These are phyloP conservation scores for Boletus rubropictus DNA, from an alignment of 768 basidiomycete genomes.

Conservation along the genomic window DNA sequence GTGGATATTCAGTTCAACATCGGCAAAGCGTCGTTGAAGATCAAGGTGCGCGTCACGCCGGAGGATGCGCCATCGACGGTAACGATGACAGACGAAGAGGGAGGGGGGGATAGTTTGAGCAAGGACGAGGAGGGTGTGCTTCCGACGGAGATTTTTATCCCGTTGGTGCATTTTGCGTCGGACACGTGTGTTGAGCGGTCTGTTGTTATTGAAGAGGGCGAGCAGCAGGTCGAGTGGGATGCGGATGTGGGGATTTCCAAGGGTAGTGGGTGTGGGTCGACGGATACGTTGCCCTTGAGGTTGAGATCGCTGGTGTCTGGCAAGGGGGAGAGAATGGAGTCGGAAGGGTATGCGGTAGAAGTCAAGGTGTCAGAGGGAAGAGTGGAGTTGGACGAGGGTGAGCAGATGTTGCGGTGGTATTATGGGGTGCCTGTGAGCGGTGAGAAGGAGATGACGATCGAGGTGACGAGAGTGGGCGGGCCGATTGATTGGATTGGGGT, in stretches of 20 bases:
- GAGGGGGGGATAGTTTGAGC: neutral
- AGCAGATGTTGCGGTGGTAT: slow-evolving; percentile 49
- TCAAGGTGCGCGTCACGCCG: slow-evolving; percentile 56
- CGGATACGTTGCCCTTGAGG: slow-evolving; percentile 8
- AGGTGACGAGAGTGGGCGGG: slow-evolving; percentile 39
- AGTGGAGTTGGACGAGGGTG: slow-evolving; percentile 42
- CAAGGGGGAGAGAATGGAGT: slow-evolving; percentile 10
- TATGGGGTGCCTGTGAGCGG: slow-evolving; percentile 34
- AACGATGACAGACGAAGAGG: neutral
- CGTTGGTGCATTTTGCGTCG: slow-evolving; percentile 81
- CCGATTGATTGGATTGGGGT: slow-evolving; percentile 27
- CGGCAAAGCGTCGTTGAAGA: slow-evolving; percentile 58
- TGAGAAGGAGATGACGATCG: slow-evolving; percentile 34
- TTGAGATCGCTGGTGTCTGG: neutral
- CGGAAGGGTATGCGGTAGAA: slow-evolving; percentile 33
- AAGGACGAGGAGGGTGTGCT: slow-evolving; percentile 27
- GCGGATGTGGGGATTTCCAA: neutral
- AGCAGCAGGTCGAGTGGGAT: neutral
- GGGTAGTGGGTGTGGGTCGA: slow-evolving; percentile 12
- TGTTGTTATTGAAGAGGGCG: neutral
- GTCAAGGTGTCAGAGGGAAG: slow-evolving; percentile 44
- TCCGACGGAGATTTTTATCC: slow-evolving; percentile 88
- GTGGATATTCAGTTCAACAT: slow-evolving; percentile 72
- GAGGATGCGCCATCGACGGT: slow-evolving; percentile 42
- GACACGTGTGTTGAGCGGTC: slow-evolving; percentile 27